Evolutionary conservation across 768 basidiomycete genomes (phyloP), one percentile per base, ranked within the genome.

Genomic region (Suillus americanus): DNA sequence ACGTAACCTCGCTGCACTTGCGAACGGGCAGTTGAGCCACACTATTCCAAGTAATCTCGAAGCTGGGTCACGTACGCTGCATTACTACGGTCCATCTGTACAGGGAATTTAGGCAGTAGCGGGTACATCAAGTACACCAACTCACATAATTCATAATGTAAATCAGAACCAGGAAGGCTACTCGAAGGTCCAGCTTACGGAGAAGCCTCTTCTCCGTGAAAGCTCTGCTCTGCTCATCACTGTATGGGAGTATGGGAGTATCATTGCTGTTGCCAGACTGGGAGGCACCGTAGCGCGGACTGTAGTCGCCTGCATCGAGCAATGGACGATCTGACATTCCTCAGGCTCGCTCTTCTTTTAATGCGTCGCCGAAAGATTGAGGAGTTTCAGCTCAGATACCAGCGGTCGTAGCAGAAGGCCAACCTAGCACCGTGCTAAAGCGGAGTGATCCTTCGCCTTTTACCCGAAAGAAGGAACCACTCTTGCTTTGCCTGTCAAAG

Each of bases 21-120:
- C 25, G 51, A 53, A 25, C 3, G 25, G 28, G 40, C 10, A 3
- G 18, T 41, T 59, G 38, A 59, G 57, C 18, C 3, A 28, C 40
- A 13, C 1, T 59, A 13, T 18, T 59, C 25, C 25, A 59, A 59
- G 62, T 9, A 14, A n/a, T 59, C 28, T 41, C 12, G 16, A 41
- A 40, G 10, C 10, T 12, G 9, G 25, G 57, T 10, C 16, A 70
- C 81, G 69, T 73, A 89, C 88, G 83, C 78, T 61, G 81, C 87
- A 71, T 89, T 89, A 71, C 87, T 90, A 45, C 89, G 81, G 72
- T 90, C 89, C 68, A 91, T 84, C 83, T 88, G 25, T n/a, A 53
- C 14, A 66, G 28, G 62, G 30, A 41, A 23, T 60, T 20, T 59
- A 28, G 59, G 64, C 37, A 66, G 59, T 33, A 37, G 3, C 28